These are phyloP conservation scores for Mycena belliarum DNA, from an alignment of 768 basidiomycete species.

Conservation along the genomic window DNA sequence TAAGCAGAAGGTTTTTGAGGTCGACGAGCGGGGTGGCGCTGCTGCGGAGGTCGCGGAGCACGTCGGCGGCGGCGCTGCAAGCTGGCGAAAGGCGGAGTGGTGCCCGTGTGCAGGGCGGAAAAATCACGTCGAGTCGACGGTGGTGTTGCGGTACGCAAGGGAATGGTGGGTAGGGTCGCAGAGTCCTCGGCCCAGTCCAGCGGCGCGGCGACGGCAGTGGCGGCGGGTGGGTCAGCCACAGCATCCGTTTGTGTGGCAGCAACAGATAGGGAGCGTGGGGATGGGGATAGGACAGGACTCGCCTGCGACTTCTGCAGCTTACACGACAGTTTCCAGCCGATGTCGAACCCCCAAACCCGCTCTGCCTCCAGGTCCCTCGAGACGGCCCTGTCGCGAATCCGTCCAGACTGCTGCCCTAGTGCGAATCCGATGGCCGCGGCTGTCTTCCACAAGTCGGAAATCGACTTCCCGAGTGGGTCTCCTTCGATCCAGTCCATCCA, in stretches of 20 bases:
- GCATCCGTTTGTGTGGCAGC: background rate
- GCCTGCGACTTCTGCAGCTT: background rate
- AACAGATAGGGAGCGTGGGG: background rate
- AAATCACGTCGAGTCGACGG: background rate
- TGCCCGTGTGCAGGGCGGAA: background rate
- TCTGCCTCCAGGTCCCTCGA: background rate
- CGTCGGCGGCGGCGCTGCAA: no score
- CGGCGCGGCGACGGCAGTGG: background rate
- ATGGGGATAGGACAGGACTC: background rate
- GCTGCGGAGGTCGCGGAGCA: background rate
- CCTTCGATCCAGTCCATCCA: no score
- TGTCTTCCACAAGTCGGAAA: no score
- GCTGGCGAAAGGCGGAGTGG: background rate
- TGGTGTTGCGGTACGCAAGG: background rate
- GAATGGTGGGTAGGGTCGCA: background rate
- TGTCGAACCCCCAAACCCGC: background rate
- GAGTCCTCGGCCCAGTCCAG: slow-evolving; percentile 7
- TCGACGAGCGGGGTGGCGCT: background rate
- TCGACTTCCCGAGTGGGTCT: no score
- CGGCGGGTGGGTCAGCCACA: background rate
- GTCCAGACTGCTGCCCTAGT: no score
- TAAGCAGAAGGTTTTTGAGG: background rate
- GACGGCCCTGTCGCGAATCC: no score
- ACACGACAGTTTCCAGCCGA: background rate
- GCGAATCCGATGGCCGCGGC: no score